phyloP scores from a whole-genome alignment of 192 early-diverging fungal genomes.

The Coemansia sp. region DNA sequence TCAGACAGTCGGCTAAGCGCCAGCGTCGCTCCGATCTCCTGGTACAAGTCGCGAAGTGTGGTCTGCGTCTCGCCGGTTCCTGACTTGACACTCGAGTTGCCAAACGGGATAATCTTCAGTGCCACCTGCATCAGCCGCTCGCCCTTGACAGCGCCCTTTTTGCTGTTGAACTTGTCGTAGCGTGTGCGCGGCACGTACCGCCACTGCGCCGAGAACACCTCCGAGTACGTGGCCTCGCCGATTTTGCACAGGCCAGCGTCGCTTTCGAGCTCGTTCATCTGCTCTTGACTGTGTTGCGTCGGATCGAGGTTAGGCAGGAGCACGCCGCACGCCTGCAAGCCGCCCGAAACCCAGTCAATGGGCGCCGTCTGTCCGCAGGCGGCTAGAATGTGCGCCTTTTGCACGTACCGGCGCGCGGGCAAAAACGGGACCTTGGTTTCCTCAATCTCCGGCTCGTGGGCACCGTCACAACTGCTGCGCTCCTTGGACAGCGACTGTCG shows the following conservation, averaged over 20 bases:
- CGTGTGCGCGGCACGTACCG: constrained; percentile 37
- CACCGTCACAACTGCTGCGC: constrained; percentile 8
- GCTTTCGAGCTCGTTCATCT: constrained; percentile 42
- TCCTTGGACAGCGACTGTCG: not conserved
- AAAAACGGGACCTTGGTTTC: constrained; percentile 47
- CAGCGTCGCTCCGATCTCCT: constrained; percentile 60
- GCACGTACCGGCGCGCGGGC: constrained; percentile 44
- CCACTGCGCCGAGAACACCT: constrained; percentile 64
- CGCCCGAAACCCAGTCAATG: constrained; percentile 44
- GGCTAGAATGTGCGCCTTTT: constrained; percentile 43
- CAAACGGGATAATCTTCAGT: constrained; percentile 81
- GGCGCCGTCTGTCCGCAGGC: constrained; percentile 49
- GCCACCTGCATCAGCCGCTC: constrained; percentile 60
- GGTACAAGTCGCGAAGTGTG: constrained; percentile 55
- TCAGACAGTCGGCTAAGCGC: constrained; percentile 52
- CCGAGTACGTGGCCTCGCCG: constrained; percentile 82
- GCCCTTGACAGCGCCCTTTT: constrained; percentile 34
- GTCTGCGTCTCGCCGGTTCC: constrained; percentile 50
- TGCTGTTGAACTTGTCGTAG: constrained; percentile 46
- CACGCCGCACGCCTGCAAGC: constrained; percentile 41
- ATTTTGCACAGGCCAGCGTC: constrained; percentile 59
- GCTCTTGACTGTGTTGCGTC: constrained; percentile 7
- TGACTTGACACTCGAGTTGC: constrained; percentile 37
- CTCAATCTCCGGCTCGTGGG: constrained; percentile 31
- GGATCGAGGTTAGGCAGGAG: constrained; percentile 28